A percentile compares a stretch with the other conserved stretches of the same genome.
Conservation (phyloP, 2,329 filamentous ascomycete species). For the Penicillium fuscoglaucum region DNA sequence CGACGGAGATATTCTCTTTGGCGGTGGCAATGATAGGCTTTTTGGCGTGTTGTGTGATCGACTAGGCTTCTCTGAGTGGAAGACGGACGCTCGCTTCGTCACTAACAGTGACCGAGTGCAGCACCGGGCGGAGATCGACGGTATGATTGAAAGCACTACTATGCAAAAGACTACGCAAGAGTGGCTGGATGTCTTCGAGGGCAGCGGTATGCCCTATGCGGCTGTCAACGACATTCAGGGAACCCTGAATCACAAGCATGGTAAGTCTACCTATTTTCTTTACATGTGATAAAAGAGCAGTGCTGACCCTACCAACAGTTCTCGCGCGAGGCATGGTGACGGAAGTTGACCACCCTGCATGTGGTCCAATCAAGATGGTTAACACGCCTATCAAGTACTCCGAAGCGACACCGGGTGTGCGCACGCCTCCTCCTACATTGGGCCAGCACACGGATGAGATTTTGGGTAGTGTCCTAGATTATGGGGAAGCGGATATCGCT, state of each 20-base stretch:
- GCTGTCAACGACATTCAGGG: slow-evolving; percentile 90
- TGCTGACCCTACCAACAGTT: slow-evolving; percentile 42
- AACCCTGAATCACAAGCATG: slow-evolving; percentile 82
- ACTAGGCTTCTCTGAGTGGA: slow-evolving; percentile 60
- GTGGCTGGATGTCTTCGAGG: slow-evolving; percentile 84
- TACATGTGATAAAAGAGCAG: not conserved
- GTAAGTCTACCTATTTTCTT: slow-evolving; percentile 44
- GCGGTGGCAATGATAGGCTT: slow-evolving; percentile 63
- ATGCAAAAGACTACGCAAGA: slow-evolving; percentile 76
- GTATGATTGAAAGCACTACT: slow-evolving; percentile 74
- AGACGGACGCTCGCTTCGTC: slow-evolving; percentile 55
- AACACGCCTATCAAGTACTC: slow-evolving; percentile 96
- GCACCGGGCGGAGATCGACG: slow-evolving; percentile 75
- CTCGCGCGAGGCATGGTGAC: slow-evolving; percentile 83
- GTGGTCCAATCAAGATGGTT: slow-evolving; percentile 83
- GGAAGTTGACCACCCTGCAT: slow-evolving; percentile 77
- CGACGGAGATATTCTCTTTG: slow-evolving; percentile 64
- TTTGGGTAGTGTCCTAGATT: slow-evolving; percentile 62
- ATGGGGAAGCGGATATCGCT: slow-evolving; percentile 60
- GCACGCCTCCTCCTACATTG: slow-evolving; percentile 77
- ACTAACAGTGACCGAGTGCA: slow-evolving; percentile 61
- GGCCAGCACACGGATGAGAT: slow-evolving; percentile 86
- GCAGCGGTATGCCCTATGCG: slow-evolving; percentile 90
- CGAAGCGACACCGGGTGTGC: slow-evolving; percentile 71
- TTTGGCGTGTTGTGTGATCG: slow-evolving; percentile 61